Evolutionary conservation across 176 grass and related monocot species (phyloP).

Genomic region (Pharus latifolius): DNA sequence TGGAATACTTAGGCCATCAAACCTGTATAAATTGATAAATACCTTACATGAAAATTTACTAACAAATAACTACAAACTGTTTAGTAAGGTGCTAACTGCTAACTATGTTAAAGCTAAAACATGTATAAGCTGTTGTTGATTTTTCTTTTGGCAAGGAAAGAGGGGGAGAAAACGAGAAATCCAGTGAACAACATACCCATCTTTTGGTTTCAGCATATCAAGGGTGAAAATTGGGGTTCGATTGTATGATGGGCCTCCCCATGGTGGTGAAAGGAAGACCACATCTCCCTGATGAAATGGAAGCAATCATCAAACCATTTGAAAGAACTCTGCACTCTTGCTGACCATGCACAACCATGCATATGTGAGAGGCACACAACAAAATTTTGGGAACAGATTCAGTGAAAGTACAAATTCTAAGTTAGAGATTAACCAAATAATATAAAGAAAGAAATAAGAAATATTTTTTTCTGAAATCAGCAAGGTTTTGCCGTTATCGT

Average conservation of each 20-base stretch:
- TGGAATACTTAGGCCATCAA: too few species aligned
- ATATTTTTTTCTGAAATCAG: too few species aligned
- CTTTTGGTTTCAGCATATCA: slow-evolving; percentile 56
- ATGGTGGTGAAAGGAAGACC: slow-evolving; percentile 75
- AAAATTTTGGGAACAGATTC: too few species aligned
- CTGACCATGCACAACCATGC: not conserved
- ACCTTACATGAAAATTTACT: not conserved
- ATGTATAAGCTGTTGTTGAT: not conserved
- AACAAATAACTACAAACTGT: not conserved
- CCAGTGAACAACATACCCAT: slow-evolving; percentile 28
- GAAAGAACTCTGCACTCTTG: not conserved
- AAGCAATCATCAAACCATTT: slow-evolving; percentile 7
- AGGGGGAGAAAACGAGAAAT: not conserved
- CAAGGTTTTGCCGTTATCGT: too few species aligned
- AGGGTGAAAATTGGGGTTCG: slow-evolving; percentile 38
- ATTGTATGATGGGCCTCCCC: slow-evolving; percentile 64
- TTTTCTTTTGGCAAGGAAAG: not conserved
- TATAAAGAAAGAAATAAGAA: too few species aligned
- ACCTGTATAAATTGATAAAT: too few species aligned
- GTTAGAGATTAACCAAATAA: too few species aligned
- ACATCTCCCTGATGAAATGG: slow-evolving; percentile 35
- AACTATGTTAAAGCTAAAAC: not conserved
- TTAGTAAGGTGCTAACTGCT: not conserved
- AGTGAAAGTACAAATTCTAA: too few species aligned
- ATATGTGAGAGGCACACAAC: not conserved